Conservation (phyloP, 768 basidiomycete species). For the Nidularia pulvinata region DNA sequence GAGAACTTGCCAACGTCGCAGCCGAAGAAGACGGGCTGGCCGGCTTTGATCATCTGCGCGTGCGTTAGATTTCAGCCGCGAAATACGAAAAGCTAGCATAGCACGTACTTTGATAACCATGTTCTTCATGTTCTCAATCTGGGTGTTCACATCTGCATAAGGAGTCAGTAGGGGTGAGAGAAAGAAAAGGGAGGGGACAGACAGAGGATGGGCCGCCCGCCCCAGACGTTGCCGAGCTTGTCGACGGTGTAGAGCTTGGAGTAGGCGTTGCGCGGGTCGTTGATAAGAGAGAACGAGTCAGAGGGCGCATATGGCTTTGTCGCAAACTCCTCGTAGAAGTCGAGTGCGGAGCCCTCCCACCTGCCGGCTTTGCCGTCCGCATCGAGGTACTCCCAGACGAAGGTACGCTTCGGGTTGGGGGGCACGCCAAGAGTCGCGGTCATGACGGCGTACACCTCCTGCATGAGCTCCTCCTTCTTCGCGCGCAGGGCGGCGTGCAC, state of each 20-base stretch:
- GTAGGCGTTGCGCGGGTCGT: slow-evolving; percentile 90
- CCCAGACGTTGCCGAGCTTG: slow-evolving; percentile 92
- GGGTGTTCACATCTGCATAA: slow-evolving; percentile 82
- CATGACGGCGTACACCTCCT: slow-evolving; percentile 83
- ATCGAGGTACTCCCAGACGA: slow-evolving; percentile 91
- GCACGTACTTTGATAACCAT: slow-evolving; percentile 66
- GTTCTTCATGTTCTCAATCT: slow-evolving; percentile 78
- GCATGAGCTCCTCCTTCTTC: slow-evolving; percentile 85
- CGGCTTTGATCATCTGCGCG: slow-evolving; percentile 73
- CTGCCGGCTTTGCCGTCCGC: slow-evolving; percentile 69
- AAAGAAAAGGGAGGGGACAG: slow-evolving; percentile 21
- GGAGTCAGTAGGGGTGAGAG: background rate
- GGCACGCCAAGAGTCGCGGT: slow-evolving; percentile 87
- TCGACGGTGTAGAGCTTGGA: slow-evolving; percentile 88
- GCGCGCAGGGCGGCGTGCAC: slow-evolving; percentile 59
- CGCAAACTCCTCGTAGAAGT: slow-evolving; percentile 74
- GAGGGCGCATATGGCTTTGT: slow-evolving; percentile 54
- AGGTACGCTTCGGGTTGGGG: slow-evolving; percentile 65
- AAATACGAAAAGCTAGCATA: background rate
- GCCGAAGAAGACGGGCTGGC: slow-evolving; percentile 92
- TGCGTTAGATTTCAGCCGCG: background rate
- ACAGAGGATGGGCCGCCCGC: slow-evolving; percentile 85
- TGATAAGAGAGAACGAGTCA: slow-evolving; percentile 90
- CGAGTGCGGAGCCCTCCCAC: slow-evolving; percentile 81
- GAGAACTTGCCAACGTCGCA: slow-evolving; percentile 94